Conservation (phyloP, 2,329 filamentous ascomycete genomes). For the Dothistroma septosporum region DNA sequence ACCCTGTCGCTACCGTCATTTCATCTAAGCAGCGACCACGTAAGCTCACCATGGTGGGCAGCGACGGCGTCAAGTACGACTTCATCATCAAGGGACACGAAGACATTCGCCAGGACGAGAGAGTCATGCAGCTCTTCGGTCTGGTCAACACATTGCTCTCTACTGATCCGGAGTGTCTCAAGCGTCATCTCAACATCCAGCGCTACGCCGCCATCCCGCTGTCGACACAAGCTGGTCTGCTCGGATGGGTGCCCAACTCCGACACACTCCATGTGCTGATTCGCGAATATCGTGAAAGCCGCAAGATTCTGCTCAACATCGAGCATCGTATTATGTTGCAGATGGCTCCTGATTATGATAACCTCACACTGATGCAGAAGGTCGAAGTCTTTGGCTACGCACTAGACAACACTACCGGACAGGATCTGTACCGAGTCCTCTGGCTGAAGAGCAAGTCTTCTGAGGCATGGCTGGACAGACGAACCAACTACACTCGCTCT, state of each 20-base stretch:
- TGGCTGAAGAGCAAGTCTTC: constrained; percentile 99
- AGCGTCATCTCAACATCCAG: constrained; percentile 94
- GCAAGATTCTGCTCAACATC: constrained; percentile 97
- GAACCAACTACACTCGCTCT: constrained; percentile 98
- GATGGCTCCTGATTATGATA: constrained; percentile 99
- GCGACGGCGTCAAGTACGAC: constrained; percentile 80
- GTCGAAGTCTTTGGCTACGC: constrained; percentile 99
- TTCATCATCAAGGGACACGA: constrained; percentile 98
- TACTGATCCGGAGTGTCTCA: constrained; percentile 93
- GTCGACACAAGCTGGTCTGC: constrained; percentile 89
- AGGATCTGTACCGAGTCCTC: constrained; percentile 93
- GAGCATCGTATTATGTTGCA: constrained; percentile 99
- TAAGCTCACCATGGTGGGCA: constrained; percentile 82
- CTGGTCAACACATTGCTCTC: constrained; percentile 92
- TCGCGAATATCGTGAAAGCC: constrained; percentile 91
- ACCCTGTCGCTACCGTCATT: constrained; percentile 84
- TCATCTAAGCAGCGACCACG: constrained; percentile 94
- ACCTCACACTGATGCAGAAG: constrained; percentile 98
- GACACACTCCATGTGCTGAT: constrained; percentile 97
- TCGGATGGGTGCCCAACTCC: constrained; percentile 96
- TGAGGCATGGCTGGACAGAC: constrained; percentile 92
- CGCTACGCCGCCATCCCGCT: constrained; percentile 94
- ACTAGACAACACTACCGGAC: constrained; percentile 96
- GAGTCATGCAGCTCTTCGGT: constrained; percentile 98
- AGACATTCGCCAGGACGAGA: constrained; percentile 96